Conservation (phyloP, 192 early-diverging fungal genomes). For the Phlyctochytrium arcticum region DNA sequence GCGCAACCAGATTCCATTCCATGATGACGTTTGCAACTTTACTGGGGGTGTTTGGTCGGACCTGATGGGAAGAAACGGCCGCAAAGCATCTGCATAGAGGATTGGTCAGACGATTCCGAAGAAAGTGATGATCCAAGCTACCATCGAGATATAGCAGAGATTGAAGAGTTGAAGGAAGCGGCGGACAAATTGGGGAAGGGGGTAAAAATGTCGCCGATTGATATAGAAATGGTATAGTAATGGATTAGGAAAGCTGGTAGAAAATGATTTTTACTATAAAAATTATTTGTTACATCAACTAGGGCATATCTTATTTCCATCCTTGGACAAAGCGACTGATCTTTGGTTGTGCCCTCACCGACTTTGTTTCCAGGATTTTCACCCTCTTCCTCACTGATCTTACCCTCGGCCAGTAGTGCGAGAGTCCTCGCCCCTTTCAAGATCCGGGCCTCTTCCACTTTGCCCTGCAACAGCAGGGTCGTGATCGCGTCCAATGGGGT, state of each 20-base stretch:
- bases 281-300: too few species aligned
- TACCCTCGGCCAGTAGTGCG: too few species aligned
- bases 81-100: neutral
- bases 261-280: too few species aligned
- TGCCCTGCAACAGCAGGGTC: neutral
- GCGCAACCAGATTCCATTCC: too few species aligned
- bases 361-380: too few species aligned
- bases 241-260: neutral
- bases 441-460: neutral
- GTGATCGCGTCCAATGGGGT: too few species aligned
- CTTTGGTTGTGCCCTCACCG: too few species aligned
- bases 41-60: too few species aligned
- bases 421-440: neutral
- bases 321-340: too few species aligned
- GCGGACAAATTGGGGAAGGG: neutral
- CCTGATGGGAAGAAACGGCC: neutral
- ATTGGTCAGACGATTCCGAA: neutral
- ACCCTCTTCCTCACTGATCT: too few species aligned
- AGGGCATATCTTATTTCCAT: too few species aligned
- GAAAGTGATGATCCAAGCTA: neutral
- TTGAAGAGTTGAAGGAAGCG: neutral
- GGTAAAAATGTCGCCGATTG: neutral
- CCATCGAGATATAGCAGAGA: neutral
- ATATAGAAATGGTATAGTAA: neutral
- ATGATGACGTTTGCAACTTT: too few species aligned